phyloP scores from a whole-genome alignment of 306 rosid genomes.

The Lotus japonicus region DNA sequence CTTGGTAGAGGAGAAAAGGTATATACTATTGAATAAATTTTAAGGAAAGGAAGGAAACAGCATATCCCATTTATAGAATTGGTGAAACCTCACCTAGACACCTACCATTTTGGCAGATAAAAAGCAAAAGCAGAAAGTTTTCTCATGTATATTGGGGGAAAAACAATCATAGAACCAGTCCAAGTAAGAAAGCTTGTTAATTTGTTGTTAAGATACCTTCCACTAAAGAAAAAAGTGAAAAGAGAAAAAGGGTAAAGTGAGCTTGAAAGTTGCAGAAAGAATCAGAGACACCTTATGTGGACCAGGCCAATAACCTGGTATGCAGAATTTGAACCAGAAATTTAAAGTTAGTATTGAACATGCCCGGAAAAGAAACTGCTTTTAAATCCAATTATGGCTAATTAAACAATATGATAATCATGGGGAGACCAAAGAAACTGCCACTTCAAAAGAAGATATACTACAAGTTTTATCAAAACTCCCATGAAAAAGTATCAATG shows the following conservation, averaged over 20 bases:
- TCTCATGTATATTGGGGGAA: background rate
- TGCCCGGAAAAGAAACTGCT: background rate
- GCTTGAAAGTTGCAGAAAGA: conserved; percentile 21
- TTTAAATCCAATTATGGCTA: background rate
- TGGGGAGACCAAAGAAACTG: background rate
- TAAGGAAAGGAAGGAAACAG: background rate
- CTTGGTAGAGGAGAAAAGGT: background rate
- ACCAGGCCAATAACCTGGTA: background rate
- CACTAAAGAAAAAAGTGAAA: conserved; percentile 18
- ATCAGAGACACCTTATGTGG: background rate
- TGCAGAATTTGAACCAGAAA: background rate
- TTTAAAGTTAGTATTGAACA: background rate
- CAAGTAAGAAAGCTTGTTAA: conserved; percentile 9
- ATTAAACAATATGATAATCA: background rate
- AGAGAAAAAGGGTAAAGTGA: conserved; percentile 10
- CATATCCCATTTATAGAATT: background rate
- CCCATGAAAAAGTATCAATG: background rate
- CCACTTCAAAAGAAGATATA: background rate
- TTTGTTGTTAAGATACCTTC: conserved; percentile 18
- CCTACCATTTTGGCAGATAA: background rate
- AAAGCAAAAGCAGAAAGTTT: background rate
- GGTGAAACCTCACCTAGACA: background rate
- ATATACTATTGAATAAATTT: background rate
- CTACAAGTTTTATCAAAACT: background rate
- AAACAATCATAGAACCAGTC: conserved; percentile 3